Percentiles rank a stretch among this genome's conserved stretches.
These are phyloP conservation scores for Sporisorium exsertum DNA, from an alignment of 1,284 basidiomycete species.

Conservation along the genomic window DNA sequence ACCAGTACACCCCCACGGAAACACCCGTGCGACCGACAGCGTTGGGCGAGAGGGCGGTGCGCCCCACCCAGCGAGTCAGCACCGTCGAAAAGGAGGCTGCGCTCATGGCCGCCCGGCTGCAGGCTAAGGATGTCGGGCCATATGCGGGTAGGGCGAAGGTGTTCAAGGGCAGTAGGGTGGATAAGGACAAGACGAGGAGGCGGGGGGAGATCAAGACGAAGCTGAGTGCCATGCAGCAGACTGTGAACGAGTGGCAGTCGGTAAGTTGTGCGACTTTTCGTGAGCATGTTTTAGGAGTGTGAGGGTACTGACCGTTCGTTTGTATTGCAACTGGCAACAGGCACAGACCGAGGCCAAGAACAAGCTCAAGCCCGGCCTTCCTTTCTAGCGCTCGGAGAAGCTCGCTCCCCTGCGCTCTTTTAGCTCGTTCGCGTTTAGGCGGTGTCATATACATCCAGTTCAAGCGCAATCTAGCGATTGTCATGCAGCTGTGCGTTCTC, in stretches of 20 bases:
- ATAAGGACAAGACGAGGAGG: constrained; percentile 34
- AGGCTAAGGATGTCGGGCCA: constrained; percentile 41
- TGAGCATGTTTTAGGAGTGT: not conserved
- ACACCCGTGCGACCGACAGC: not conserved
- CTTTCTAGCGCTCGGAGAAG: constrained; percentile 41
- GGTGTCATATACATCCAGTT: not conserved
- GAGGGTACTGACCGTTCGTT: not conserved
- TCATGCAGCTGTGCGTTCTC: no score
- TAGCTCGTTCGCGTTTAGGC: not conserved
- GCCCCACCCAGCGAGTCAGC: constrained; percentile 19
- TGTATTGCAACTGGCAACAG: not conserved
- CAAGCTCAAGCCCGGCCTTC: constrained; percentile 45
- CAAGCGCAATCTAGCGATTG: no score
- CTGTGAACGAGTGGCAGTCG: constrained; percentile 48
- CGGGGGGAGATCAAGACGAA: constrained; percentile 24
- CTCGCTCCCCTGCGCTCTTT: not conserved
- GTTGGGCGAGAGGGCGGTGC: constrained; percentile 14
- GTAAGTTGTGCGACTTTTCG: constrained; percentile 1
- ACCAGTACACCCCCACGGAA: constrained; percentile 12
- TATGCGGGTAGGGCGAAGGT: constrained; percentile 52
- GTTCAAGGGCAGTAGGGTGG: constrained; percentile 57
- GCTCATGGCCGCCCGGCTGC: constrained; percentile 20
- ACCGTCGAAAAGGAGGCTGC: constrained; percentile 24
- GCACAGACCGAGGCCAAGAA: constrained; percentile 27
- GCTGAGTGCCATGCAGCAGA: constrained; percentile 41